These are phyloP conservation scores for Stephania yunnanensis DNA, from an alignment of 164 flowering plant species.

Conservation along the genomic window DNA sequence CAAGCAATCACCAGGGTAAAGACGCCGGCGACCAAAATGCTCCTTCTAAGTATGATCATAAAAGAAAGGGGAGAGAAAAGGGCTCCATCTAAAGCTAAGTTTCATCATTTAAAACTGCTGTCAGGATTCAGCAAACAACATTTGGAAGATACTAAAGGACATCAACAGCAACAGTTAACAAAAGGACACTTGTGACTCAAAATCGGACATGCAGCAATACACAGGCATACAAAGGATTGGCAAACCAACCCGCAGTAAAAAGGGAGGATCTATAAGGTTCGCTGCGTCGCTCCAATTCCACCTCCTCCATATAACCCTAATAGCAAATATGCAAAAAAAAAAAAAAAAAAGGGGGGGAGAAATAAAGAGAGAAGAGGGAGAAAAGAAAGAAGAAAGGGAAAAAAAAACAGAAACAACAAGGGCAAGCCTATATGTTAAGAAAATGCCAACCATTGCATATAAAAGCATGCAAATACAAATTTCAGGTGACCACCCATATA, in stretches of 20 bases:
- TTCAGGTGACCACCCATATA: background rate
- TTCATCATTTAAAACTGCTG: background rate
- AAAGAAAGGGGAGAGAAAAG: no score
- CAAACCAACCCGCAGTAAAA: constrained; percentile 6
- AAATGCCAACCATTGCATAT: background rate
- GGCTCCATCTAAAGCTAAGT: background rate
- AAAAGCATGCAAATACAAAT: background rate
- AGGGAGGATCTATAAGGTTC: background rate
- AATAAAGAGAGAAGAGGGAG: background rate
- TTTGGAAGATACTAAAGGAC: background rate
- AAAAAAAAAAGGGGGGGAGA: background rate
- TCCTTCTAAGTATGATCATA: background rate
- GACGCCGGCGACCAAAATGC: background rate
- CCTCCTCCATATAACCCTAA: constrained; percentile 18
- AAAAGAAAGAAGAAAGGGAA: background rate
- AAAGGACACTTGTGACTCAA: background rate
- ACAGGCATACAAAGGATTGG: background rate
- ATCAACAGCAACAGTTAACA: background rate
- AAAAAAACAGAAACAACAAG: background rate
- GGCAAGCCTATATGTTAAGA: background rate
- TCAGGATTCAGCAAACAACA: background rate
- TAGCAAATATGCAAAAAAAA: constrained; percentile 3
- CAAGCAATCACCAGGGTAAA: background rate
- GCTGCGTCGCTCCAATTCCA: constrained; percentile 13
- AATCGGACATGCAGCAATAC: background rate